Evolutionary conservation across 352 stramenopile species (phyloP), one percentile per base, ranked within the genome.

Genomic region (Globisporangium sylvaticum): DNA sequence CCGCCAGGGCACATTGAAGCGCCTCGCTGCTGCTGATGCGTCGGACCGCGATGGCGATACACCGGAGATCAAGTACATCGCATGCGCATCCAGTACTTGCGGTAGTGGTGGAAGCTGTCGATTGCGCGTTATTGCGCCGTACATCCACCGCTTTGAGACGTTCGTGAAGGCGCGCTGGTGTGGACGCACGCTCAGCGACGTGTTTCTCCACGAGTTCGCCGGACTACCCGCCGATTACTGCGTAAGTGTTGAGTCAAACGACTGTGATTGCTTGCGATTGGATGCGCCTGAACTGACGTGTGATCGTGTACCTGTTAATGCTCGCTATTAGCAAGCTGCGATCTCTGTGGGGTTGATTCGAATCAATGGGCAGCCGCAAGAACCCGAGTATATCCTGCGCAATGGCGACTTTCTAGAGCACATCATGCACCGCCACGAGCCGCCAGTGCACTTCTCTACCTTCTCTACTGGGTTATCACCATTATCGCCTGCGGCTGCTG

Each of bases 381-480:
- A 67, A 63, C 64, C 78, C 7, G 70, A 85, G 42, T 90, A 95
- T 55, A 67, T 76, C 22, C 75, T 98, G 56, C 79, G 90, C 61
- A 83, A 84, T 31, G 81, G 79, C 22, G 95, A 99, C 71, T 83
- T 97, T 46, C 69, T 99, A 6, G 83, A 80, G 22, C 95, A 99
- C 72, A 77, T 83, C 20, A 85, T 97, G 39, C 95, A 98, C 87
- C 91, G 94, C 32, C 95, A 98, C 72, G 96, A 99, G 76, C 95
- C 96, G 22, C 83, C 78, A 34, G 87, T 98, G 3, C 81, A 87
- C 67, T 76, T 27, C 55, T 73, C 15, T 29, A 53, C 64, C 39
- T 44, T 25, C 50, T 62, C 32, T 12, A 5, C 31, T 37, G n/a
- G n/a, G n/a, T n/a, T n/a, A 54, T 69, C 44, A 1, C n/a, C 32